Percentiles rank a stretch among this genome's conserved stretches.
Evolutionary conservation across 2,329 filamentous ascomycete genomes (phyloP).

Genomic region (Zopfia rhizophila): DNA sequence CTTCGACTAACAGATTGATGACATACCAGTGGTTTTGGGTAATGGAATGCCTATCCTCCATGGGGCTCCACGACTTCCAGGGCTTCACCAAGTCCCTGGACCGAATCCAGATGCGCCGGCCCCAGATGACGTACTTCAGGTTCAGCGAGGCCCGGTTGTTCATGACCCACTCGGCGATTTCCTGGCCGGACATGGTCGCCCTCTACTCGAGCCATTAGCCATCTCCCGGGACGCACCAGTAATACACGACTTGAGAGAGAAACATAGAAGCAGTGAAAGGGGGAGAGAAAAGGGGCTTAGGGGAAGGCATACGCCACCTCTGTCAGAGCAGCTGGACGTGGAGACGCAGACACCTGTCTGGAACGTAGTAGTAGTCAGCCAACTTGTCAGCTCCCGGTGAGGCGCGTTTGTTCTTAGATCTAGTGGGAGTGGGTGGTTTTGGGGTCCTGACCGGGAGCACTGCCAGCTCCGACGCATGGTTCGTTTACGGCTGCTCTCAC

Average conservation of each 20-base stretch:
- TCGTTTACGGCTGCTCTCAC: conserved; percentile 19
- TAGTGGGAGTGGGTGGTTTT: too few species aligned
- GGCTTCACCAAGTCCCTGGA: conserved; percentile 48
- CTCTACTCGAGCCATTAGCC: conserved; percentile 1
- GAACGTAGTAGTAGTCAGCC: too few species aligned
- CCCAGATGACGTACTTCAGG: conserved; percentile 64
- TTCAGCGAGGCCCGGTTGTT: conserved; percentile 53
- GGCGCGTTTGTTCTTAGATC: too few species aligned
- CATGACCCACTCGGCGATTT: conserved; percentile 63
- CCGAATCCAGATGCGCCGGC: conserved; percentile 60
- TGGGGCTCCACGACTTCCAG: conserved; percentile 57
- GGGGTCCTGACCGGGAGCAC: conserved; percentile 13
- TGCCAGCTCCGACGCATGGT: conserved; percentile 15
- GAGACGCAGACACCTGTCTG: conserved; percentile 56
- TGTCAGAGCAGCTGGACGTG: conserved; percentile 46
- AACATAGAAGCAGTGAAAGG: too few species aligned
- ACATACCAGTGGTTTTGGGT: conserved; percentile 59
- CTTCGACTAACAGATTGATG: too few species aligned
- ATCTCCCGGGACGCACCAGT: not conserved
- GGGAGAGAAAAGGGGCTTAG: too few species aligned
- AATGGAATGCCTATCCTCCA: conserved; percentile 55
- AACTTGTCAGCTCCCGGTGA: too few species aligned
- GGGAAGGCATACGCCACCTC: conserved; percentile 55
- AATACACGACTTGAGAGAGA: not conserved
- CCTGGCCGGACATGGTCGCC: conserved; percentile 48